Percentiles rank a stretch among this genome's conserved stretches.
These are phyloP conservation scores for Podochytrium sp. DNA, from an alignment of 192 early-diverging fungal genomes.

Conservation along the genomic window DNA sequence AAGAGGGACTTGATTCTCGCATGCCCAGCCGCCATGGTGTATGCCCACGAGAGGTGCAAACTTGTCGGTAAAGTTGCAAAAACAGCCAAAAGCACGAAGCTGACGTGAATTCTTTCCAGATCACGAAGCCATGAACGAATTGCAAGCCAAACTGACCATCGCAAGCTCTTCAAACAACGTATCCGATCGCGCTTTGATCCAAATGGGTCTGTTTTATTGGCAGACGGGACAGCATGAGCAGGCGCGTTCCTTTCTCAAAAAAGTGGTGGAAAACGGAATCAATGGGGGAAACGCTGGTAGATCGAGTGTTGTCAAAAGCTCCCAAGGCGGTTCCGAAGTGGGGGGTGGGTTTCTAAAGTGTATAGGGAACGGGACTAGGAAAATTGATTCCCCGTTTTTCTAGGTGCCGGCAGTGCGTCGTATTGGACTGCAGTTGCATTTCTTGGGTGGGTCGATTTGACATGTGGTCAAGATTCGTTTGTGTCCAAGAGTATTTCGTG, in stretches of 20 bases:
- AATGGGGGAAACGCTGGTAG: background rate
- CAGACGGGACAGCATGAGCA: constrained; percentile 35
- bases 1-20: constrained; percentile 53
- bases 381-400: no score
- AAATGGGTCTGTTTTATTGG: constrained; percentile 47
- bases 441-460: constrained; percentile 56
- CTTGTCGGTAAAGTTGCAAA: constrained; percentile 52
- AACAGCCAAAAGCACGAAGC: no score
- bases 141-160: constrained; percentile 55
- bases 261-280: constrained; percentile 16
- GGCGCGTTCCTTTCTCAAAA: constrained; percentile 37
- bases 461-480: constrained; percentile 30
- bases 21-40: constrained; percentile 48
- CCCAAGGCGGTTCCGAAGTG: background rate
- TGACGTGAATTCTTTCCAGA: no score
- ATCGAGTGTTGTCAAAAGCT: background rate
- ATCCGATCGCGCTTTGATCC: constrained; percentile 30
- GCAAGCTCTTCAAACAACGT: constrained; percentile 28
- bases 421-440: constrained; percentile 27
- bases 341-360: no score
- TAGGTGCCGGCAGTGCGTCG: background rate
- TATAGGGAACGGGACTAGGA: no score
- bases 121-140: constrained; percentile 51
- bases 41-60: constrained; percentile 55
- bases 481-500: constrained; percentile 39